Evolutionary conservation across 495 filamentous ascomycete species (phyloP).

Genomic region (Xylaria venustula): DNA sequence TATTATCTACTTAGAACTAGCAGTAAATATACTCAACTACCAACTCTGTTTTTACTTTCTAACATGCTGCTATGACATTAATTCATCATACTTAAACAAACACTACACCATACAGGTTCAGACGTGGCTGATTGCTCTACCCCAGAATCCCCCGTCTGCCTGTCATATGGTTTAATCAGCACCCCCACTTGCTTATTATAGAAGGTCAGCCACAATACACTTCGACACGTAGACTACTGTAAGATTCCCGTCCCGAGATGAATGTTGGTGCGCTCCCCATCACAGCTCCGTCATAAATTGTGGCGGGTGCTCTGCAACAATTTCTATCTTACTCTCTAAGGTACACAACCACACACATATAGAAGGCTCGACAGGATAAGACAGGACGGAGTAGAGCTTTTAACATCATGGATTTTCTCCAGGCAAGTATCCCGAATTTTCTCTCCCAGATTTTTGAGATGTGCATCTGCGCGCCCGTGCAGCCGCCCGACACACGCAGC

Average conservation of each 20-base stretch:
- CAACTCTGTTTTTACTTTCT: too few relatives aligned
- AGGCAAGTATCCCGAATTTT: conserved; percentile 34
- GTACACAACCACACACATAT: too few relatives aligned
- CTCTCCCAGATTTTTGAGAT: too few relatives aligned
- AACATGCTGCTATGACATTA: too few relatives aligned
- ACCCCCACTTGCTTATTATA: neutral
- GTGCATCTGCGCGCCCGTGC: too few relatives aligned
- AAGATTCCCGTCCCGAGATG: too few relatives aligned
- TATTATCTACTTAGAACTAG: neutral
- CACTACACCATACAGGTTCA: too few relatives aligned
- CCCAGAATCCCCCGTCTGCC: too few relatives aligned
- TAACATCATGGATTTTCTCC: conserved; percentile 52
- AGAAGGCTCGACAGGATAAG: neutral
- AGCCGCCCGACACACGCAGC: too few relatives aligned
- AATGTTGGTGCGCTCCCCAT: neutral
- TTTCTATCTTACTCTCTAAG: neutral
- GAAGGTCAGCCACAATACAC: neutral
- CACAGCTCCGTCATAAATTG: conserved; percentile 3
- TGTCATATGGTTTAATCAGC: too few relatives aligned
- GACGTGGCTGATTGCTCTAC: too few relatives aligned
- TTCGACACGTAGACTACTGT: neutral
- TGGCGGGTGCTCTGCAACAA: conserved; percentile 2
- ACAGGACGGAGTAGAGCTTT: neutral
- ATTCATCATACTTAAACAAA: too few relatives aligned
- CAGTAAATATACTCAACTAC: neutral